Percentiles rank a stretch among this genome's conserved stretches.
Evolutionary conservation across 192 early-diverging fungal genomes (phyloP).

Genomic region (Thamnidium elegans): DNA sequence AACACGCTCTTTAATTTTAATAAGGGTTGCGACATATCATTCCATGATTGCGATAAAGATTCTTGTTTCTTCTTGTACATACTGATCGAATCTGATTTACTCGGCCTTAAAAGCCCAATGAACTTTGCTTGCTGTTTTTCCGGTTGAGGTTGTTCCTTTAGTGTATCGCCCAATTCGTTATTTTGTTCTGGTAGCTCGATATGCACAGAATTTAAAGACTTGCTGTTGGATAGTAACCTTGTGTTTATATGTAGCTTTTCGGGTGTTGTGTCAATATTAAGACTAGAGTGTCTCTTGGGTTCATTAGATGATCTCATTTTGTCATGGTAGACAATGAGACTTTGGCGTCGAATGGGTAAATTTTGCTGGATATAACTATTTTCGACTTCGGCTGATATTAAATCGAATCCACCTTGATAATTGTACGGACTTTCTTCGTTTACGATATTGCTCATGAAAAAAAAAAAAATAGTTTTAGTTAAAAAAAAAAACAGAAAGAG

Average conservation of each 20-base stretch:
- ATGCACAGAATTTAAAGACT: background rate
- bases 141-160: background rate
- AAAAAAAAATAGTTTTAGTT: conserved; percentile 4
- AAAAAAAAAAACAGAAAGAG: background rate
- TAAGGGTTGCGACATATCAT: background rate
- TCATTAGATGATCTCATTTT: background rate
- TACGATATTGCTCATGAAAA: background rate
- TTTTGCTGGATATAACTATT: conserved; percentile 28
- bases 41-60: conserved; percentile 2
- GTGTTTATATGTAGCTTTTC: background rate
- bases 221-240: background rate
- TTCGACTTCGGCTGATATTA: conserved; percentile 3
- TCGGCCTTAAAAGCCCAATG: background rate
- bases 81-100: conserved; percentile 8
- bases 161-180: background rate
- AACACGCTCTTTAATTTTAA: conserved; percentile 3
- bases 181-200: background rate
- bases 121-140: background rate
- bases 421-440: background rate
- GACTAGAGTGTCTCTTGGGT: too few relatives aligned
- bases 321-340: conserved; percentile 17
- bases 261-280: too few relatives aligned
- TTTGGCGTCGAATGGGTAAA: conserved; percentile 33
- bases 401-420: background rate
- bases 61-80: background rate